Evolutionary conservation across 768 basidiomycete species (phyloP).

Genomic region (Boletellus emodensis): DNA sequence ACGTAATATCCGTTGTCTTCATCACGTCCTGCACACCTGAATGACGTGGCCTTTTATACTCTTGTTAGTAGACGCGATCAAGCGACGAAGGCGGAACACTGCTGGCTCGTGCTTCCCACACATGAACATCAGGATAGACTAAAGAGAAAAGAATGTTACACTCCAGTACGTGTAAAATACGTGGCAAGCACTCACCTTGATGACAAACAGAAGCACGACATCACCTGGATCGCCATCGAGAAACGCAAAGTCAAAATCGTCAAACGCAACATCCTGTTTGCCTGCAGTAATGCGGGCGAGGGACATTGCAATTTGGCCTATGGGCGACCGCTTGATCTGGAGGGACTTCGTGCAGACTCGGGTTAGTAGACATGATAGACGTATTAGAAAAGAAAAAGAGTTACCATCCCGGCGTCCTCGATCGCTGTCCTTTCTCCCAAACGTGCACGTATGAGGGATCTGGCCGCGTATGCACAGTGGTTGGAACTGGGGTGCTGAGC

Average conservation of each 20-base stretch:
- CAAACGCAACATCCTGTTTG: background rate
- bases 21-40: background rate
- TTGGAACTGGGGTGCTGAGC: background rate
- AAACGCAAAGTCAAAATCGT: background rate
- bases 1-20: background rate
- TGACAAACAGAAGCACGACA: background rate
- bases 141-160: background rate
- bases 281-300: background rate
- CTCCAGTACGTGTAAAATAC: background rate
- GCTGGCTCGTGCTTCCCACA: no score
- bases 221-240: background rate
- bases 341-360: background rate
- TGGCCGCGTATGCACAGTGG: background rate
- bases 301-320: slow-evolving; percentile 2
- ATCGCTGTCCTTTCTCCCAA: background rate
- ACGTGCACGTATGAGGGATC: background rate
- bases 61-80: background rate
- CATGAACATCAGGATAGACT: slow-evolving; percentile 1
- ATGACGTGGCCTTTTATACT: background rate
- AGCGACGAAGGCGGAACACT: background rate
- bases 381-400: no score
- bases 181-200: slow-evolving; percentile 1
- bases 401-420: background rate
- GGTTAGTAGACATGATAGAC: background rate
- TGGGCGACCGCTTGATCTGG: background rate